Percentiles rank a stretch among this genome's conserved stretches.
phyloP scores from a whole-genome alignment of 345 rosid genomes.

The Excoecaria agallocha region DNA sequence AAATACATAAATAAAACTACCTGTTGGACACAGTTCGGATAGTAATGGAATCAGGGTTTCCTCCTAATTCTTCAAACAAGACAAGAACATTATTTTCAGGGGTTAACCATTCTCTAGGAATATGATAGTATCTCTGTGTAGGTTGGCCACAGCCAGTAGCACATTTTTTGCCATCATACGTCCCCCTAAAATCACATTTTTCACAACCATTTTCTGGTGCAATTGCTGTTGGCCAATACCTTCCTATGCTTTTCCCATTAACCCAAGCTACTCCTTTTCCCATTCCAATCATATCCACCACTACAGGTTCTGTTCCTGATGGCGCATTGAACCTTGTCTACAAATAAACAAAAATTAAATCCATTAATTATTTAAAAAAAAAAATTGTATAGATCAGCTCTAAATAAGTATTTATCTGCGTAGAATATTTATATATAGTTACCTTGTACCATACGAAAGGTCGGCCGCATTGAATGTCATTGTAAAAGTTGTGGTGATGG shows the following conservation, averaged over 20 bases:
- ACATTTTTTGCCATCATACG: conserved; percentile 51
- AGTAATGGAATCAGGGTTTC: conserved; percentile 34
- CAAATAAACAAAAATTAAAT: neutral
- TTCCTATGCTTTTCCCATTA: conserved; percentile 62
- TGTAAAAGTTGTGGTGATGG: conserved; percentile 26
- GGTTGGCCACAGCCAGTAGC: conserved; percentile 64
- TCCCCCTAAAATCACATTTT: conserved; percentile 57
- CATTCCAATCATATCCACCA: conserved; percentile 59
- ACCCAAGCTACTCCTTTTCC: conserved; percentile 81
- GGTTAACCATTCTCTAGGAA: conserved; percentile 46
- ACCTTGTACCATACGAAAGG: conserved; percentile 70
- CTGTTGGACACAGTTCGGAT: conserved; percentile 34
- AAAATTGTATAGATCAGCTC: no score
- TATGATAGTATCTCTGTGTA: conserved; percentile 79
- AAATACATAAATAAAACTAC: no score
- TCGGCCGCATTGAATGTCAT: conserved; percentile 32
- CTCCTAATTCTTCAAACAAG: conserved; percentile 59
- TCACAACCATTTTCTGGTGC: conserved; percentile 42
- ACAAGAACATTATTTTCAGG: conserved; percentile 33
- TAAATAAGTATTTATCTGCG: no score
- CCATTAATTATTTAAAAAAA: no score
- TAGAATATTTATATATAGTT: neutral
- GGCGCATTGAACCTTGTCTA: conserved; percentile 57
- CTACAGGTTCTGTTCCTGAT: conserved; percentile 56
- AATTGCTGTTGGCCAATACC: conserved; percentile 52